Evolutionary conservation across 148 eudicot species (phyloP), one percentile per base, ranked within the genome.

Genomic region (Amaranthus palmeri): DNA sequence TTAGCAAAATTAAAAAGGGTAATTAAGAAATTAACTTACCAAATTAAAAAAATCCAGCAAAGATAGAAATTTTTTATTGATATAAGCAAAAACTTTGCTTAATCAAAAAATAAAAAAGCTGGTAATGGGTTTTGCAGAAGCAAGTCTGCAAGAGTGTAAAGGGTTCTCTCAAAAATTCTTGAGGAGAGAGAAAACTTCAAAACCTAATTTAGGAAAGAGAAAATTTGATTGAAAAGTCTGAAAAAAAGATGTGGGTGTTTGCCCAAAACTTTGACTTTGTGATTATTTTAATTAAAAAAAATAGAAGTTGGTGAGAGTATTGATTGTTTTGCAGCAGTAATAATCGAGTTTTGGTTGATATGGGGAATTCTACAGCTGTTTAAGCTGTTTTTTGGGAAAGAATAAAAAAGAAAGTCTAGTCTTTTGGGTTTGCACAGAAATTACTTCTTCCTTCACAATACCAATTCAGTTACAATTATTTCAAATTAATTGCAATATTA

Each of bases 231-330:
- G 70, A 65, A 68, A 68, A 45, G 43, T 61, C 70, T 25, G 62
- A 54, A 65, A 45, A 25, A 25, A 25, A 25, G 65, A 14, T 60
- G 55, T 62, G 67, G 67, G 61, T n/a, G 67, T 25, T 54, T 68
- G 77, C 57, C 70, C 69, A 55, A 54, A 69, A 65, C 75, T 79
- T 78, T 78, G 81, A 78, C 81, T 74, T 78, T 69, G 55, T 78
- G 77, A 6, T 40, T 18, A 46, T 45, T 69, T 2, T 25, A 25
- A 25, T 25, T 9, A 63, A 51, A 10, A 25, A 44, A 45, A 45
- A n/a, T 4, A 15, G 17, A 72, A 73, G 43, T 73, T 41, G 65
- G 67, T 50, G 73, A 57, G 36, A 25, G 2, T 25, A 25, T 56
- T 11, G 57, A 57, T 70, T 15, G 36, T 53, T 52, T 68, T 40